Base-by-base conservation (phyloP, 768 basidiomycete species). In the Symmetrospora coprosmae region DNA sequence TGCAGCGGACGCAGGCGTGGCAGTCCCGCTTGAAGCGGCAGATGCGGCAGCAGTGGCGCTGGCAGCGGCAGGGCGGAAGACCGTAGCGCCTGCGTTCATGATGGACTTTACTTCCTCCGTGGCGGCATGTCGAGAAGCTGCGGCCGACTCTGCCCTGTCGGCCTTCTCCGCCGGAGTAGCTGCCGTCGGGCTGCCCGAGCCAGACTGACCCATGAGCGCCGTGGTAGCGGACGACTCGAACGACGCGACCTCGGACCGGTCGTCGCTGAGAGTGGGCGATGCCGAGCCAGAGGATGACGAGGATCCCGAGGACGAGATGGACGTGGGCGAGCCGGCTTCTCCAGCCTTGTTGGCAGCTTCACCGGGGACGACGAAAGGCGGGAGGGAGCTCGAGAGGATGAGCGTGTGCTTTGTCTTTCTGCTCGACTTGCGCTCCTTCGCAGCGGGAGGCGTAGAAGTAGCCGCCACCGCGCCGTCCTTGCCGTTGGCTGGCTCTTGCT, bases 381-480 rank as follows among this genome's bases (percentile, higher is more conserved):
- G 46, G 41, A 23, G 30, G 21, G 55, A 45, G 41, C 55, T 58
- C 9, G 16, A 45, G 9, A 58, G 31, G 25, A 58, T 58, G 55
- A 58, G 41, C 11, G 55, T 58, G 23, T 58, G 55, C 25, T 43
- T 39, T 13, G 28, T 43, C 27, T 25, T 47, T 21, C 28, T 43
- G 31, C 37, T 58, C 28, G 23, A 8, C 34, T 35, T 13, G 17
- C 45, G 9, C 25, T 27, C 23, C 23, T 46, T 23, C 17, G 9
- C 27, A 11, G 8, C 16, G 8, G 11, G 23, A 50, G 49, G 11
- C 49, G 9, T 9, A 11, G 21, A 14, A 33, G 13, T 25, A 30
- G 49, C 11, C 11, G 21, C 23, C 49, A 33, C 23, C 8, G 49
- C 17, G 39, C 35, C 37, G 39, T 38, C 39, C 27, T 28, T 41